These are phyloP conservation scores for Metarhizium sp. DNA, from an alignment of 2,329 filamentous ascomycete genomes.

Conservation along the genomic window DNA sequence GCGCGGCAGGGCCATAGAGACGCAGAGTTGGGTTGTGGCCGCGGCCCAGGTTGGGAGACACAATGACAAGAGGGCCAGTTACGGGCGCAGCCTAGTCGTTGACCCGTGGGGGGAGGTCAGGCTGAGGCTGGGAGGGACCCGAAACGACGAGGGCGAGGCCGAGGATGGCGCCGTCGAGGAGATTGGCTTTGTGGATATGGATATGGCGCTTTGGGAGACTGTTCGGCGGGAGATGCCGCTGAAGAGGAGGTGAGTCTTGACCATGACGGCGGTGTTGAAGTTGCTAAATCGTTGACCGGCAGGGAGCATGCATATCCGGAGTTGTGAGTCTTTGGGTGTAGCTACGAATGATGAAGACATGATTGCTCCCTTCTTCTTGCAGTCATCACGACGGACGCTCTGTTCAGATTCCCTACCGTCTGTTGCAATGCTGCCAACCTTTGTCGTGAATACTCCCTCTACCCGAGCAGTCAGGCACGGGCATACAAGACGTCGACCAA, in stretches of 20 bases:
- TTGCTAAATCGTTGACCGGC: not conserved
- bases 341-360: no score
- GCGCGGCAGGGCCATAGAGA: constrained; percentile 76
- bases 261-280: not conserved
- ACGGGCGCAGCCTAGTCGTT: constrained; percentile 77
- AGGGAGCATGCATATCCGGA: not conserved
- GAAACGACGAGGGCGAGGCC: constrained; percentile 20
- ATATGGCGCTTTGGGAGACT: constrained; percentile 35
- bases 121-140: constrained; percentile 37
- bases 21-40: constrained; percentile 77
- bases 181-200: constrained; percentile 46
- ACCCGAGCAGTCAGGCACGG: no score
- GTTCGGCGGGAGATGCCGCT: constrained; percentile 45
- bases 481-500: no score
- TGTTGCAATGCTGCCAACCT: no score
- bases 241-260: constrained; percentile 37
- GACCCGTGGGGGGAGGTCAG: constrained; percentile 78
- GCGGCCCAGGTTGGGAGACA: constrained; percentile 68
- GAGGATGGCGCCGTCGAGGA: constrained; percentile 33
- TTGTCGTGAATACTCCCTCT: no score
- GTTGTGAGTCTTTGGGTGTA: not conserved
- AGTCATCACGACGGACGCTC: no score
- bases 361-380: no score
- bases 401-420: no score
- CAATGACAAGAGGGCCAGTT: constrained; percentile 69